A percentile compares a stretch with the other conserved stretches of the same genome.
Conservation (phyloP, 495 filamentous ascomycete species). For the Massariosphaeria phaeospora region DNA sequence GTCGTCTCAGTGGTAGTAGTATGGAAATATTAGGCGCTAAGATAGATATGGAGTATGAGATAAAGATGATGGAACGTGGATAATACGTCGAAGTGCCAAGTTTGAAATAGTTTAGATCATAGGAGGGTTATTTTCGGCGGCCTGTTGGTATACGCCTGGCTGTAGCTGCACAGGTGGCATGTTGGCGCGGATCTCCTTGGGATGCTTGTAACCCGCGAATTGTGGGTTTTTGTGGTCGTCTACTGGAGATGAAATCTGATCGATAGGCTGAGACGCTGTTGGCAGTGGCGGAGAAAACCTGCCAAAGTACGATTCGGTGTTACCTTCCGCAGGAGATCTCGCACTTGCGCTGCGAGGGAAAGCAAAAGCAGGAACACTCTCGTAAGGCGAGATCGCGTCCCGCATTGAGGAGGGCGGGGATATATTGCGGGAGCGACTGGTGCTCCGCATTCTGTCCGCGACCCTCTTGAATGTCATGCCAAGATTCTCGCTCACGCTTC, state of each 20-base stretch:
- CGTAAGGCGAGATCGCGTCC: conserved; percentile 34
- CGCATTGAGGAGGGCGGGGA: conserved; percentile 33
- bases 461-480: conserved; percentile 39
- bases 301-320: conserved; percentile 19
- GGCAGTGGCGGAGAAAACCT: conserved; percentile 23
- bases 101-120: conserved; percentile 23
- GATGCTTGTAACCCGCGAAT: conserved; percentile 38
- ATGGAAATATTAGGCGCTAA: neutral
- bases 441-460: conserved; percentile 41
- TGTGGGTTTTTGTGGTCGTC: conserved; percentile 20
- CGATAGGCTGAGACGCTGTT: conserved; percentile 20
- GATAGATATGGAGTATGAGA: neutral
- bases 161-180: conserved; percentile 40
- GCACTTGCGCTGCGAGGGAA: conserved; percentile 25
- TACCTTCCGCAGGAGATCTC: conserved; percentile 32
- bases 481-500: conserved; percentile 41
- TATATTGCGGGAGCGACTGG: conserved; percentile 38
- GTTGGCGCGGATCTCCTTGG: conserved; percentile 44
- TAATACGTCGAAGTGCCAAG: neutral
- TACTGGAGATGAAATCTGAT: conserved; percentile 24
- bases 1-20: conserved; percentile 8
- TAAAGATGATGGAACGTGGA: neutral
- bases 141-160: conserved; percentile 13
- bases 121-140: neutral
- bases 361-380: conserved; percentile 38